phyloP scores from a whole-genome alignment of 768 basidiomycete genomes.

The Scleroderma citrinum region DNA sequence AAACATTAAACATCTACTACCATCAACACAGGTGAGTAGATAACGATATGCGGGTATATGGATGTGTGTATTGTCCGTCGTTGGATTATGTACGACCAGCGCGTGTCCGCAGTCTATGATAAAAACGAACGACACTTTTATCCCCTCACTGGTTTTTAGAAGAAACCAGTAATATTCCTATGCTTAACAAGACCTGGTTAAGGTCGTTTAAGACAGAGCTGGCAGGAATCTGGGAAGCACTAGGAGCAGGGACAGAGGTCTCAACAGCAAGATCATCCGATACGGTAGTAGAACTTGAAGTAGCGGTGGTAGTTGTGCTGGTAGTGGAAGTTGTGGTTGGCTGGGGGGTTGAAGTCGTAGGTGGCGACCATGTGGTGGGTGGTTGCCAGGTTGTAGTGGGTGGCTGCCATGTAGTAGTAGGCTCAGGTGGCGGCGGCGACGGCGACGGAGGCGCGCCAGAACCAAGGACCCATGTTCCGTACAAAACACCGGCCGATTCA shows the following conservation, averaged over 20 bases:
- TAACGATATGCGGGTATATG: not conserved
- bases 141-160: constrained; percentile 6
- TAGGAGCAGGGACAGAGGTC: constrained; percentile 11
- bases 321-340: constrained; percentile 11
- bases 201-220: constrained; percentile 12
- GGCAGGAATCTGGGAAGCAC: not conserved
- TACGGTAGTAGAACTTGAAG: constrained; percentile 14
- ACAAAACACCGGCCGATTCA: constrained; percentile 46
- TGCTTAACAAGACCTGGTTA: constrained; percentile 11
- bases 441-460: constrained; percentile 17
- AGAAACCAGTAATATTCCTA: constrained; percentile 15
- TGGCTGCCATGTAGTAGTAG: constrained; percentile 20
- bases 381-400: constrained; percentile 9
- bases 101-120: too few relatives aligned
- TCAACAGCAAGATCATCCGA: constrained; percentile 7
- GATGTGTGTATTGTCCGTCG: not conserved
- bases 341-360: constrained; percentile 19
- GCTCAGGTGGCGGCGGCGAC: constrained; percentile 10
- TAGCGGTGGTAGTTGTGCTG: constrained; percentile 10
- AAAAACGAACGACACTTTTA: not conserved
- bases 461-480: constrained; percentile 50
- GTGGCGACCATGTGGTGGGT: constrained; percentile 6
- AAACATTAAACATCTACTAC: not conserved
- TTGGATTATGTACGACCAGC: not conserved
- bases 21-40: too few relatives aligned